phyloP scores from a whole-genome alignment of 2,329 filamentous ascomycete genomes.

The Apiospora kogelbergensis region DNA sequence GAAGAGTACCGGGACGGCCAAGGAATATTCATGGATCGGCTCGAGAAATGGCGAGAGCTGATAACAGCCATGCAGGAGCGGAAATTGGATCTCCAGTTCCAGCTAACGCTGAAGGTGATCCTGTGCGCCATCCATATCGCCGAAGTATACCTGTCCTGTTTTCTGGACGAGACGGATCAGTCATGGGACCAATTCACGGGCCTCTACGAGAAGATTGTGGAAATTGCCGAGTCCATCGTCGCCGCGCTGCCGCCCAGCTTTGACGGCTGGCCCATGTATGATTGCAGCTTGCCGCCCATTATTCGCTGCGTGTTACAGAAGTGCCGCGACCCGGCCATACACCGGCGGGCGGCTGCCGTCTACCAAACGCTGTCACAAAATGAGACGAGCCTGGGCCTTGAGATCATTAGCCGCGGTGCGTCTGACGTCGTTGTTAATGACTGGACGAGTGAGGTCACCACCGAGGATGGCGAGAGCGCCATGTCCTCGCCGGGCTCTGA shows the following conservation, averaged over 20 bases:
- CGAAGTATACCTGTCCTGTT: slow-evolving; percentile 3
- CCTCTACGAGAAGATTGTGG: neutral
- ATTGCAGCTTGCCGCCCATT: neutral
- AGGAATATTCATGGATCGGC: neutral
- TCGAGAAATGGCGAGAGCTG: neutral
- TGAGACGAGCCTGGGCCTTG: neutral
- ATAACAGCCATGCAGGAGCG: neutral
- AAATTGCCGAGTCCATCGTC: neutral
- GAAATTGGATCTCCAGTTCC: neutral
- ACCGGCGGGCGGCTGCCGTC: neutral
- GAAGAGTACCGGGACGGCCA: slow-evolving; percentile 1
- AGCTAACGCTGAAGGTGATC: neutral
- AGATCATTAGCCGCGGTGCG: neutral
- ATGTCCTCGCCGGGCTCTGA: neutral
- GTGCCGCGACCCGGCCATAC: neutral
- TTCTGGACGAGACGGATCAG: neutral
- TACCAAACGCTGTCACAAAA: neutral
- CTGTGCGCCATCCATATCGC: neutral
- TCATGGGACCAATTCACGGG: neutral
- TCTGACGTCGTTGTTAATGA: neutral
- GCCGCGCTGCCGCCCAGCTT: slow-evolving; percentile 1
- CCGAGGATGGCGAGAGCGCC: neutral
- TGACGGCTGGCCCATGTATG: slow-evolving; percentile 10
- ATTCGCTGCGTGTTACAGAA: slow-evolving; percentile 8
- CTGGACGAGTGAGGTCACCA: neutral